Conservation (phyloP, 2,329 filamentous ascomycete genomes). For the Colletotrichum incanum region DNA sequence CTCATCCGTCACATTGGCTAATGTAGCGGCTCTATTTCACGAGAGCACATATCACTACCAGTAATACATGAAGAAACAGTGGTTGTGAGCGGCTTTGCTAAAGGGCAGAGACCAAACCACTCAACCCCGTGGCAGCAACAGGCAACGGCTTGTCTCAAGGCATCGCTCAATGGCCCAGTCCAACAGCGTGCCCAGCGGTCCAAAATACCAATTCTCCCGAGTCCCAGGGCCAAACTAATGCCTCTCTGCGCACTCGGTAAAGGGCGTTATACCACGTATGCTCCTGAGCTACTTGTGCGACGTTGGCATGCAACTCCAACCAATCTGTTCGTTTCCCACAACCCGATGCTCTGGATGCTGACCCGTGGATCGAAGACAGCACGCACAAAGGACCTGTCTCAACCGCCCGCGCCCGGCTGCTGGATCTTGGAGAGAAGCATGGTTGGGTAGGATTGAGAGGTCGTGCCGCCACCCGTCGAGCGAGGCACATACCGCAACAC, state of each 20-base stretch:
- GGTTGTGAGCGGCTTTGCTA: not conserved
- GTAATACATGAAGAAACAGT: not conserved
- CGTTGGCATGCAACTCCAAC: not conserved
- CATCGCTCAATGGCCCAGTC: too few relatives aligned
- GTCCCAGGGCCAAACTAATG: not conserved
- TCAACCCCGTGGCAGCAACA: not conserved
- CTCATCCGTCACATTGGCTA: not conserved
- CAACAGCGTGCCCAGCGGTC: not conserved
- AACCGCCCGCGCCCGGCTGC: conserved; percentile 22
- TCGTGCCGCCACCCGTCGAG: conserved; percentile 7
- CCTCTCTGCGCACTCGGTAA: conserved; percentile 25
- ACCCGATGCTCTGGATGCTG: conserved; percentile 31
- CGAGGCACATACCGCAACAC: not conserved
- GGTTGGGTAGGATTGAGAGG: not conserved
- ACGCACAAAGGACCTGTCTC: conserved; percentile 34
- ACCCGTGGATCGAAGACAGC: conserved; percentile 38
- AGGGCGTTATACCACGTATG: conserved; percentile 36
- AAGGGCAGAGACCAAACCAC: not conserved
- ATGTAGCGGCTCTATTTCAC: not conserved
- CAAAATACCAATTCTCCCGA: not conserved
- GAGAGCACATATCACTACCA: not conserved
- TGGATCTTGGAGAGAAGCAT: conserved; percentile 11
- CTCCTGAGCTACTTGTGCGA: conserved; percentile 19
- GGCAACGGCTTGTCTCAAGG: not conserved
- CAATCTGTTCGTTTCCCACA: conserved; percentile 14